Evolutionary conservation across 2,329 filamentous ascomycete species (phyloP), one percentile per base, ranked within the genome.

Genomic region (Fusarium nygamai): DNA sequence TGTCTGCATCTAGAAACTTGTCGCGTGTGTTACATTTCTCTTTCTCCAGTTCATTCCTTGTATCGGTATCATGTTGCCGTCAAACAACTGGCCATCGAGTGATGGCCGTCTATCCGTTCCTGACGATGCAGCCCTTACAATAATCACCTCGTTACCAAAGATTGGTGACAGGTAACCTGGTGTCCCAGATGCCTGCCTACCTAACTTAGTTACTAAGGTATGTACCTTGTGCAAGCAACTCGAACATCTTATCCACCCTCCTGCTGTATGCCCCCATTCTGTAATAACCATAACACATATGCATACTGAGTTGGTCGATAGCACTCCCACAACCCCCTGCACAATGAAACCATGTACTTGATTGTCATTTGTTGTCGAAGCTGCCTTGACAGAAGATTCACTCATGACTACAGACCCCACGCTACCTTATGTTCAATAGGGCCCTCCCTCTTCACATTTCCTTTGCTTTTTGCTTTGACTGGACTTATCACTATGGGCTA

Each of bases 231-330:
- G 20, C 50, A 54, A 54, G n/a, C 50, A 54, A 38, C 50, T 34
- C 48, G 31, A 57, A 24, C 12, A n/a, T 33, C 27, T 31, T 34
- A 24, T 43, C 34, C 38, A n/a, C 34, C 29, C 58, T 34, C 31
- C 36, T 60, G 19, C 29, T n/a, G 33, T 24, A 19, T 43, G 29
- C 39, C 56, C 62, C 50, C 46, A 61, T 61, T 43, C 38, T 29
- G 34, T 33, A 61, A 75, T 76, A 76, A 76, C 74, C 74, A 76
- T 73, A 76, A 76, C 61, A 54, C 63, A 69, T 73, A 75, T 76
- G 69, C 74, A 66, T 76, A 63, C 64, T 66, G 56, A 48, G 22
- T 48, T 46, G 50, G 63, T 67, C 71, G 69, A 60, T 72, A 60
- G 56, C 41, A 57, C 59, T 61, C 31, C 27, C 29, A 44, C 47